A percentile compares a stretch with the other conserved stretches of the same genome.
Evolutionary conservation across 768 basidiomycete species (phyloP).

Genomic region (Phanerochaete carnosa): DNA sequence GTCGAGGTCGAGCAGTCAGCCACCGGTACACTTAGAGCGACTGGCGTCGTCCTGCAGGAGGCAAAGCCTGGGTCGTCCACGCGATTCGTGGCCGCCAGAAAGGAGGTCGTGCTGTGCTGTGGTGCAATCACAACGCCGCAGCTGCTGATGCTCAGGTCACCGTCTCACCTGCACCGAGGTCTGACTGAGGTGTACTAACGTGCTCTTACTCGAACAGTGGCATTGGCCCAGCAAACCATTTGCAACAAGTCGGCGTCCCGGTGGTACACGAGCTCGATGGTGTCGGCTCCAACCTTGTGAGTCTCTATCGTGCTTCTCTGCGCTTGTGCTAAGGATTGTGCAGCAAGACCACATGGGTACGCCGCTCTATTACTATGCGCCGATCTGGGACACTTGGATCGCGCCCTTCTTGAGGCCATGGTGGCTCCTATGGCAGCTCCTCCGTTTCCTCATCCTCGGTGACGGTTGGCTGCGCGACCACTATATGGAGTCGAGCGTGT

Average conservation of each 20-base stretch:
- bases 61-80: background rate
- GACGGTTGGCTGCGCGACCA: background rate
- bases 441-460: background rate
- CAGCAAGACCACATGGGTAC: conserved; percentile 5
- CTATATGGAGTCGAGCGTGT: background rate
- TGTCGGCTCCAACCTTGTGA: background rate
- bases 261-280: background rate
- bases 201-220: background rate
- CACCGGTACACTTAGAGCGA: background rate
- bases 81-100: background rate
- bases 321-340: background rate
- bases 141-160: conserved; percentile 2
- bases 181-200: background rate
- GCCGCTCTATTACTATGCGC: background rate
- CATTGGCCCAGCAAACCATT: background rate
- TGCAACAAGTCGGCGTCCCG: background rate
- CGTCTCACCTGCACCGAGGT: background rate
- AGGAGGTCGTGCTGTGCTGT: background rate
- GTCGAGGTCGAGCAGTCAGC: background rate
- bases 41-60: background rate
- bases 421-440: background rate
- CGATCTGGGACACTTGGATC: background rate
- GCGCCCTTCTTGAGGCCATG: background rate
- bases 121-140: background rate
- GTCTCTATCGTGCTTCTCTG: background rate